Base-by-base conservation (phyloP, 2,329 filamentous ascomycete species). In the Diaporthe velutina region DNA sequence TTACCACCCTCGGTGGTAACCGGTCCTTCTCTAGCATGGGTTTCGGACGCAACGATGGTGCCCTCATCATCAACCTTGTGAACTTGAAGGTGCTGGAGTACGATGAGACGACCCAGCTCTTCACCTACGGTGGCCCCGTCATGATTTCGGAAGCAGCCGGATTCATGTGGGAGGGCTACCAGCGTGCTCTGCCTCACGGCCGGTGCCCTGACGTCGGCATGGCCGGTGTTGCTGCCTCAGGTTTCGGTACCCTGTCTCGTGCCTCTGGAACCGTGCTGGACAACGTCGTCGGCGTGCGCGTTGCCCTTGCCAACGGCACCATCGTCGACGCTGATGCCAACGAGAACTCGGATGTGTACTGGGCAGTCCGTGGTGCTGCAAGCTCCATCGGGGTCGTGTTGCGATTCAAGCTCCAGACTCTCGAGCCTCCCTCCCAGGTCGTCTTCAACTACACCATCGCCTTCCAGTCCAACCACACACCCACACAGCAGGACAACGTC, bases 1-100 rank as follows among this genome's bases (percentile, higher is more conserved):
- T 73, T 17, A 73, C 71, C 19, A 73, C 71, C 28, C 71, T 73
- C 9, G 71, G 71, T 28, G 71, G 71, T 17, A 73, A 73, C 58
- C 71, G 71, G 28, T 73, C 71, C 17, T 73, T 73, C 48, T 73
- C 71, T 22, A 73, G 71, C 58, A 73, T 73, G 71, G 71, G 71
- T 38, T 73, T 73, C 2, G 71, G 71, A 52, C 71, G 71, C 10
- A 73, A 66, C 48, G 71, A 73, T 12, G 71, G 71, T 15, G 71
- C 71, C 25, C 42, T 73, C 28, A 42, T 73, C 25, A 30, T 73
- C 58, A 73, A 73, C 71, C 48, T 73, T 12, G 15, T 17, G 42
- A 30, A 73, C 60, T 40, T 73, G 35, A 73, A 73, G 58, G 42
- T 73, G 33, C 48, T 73, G 6, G 60, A 73, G 33, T 67, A 57